Evolutionary conservation across 305 asterid species (phyloP), one percentile per base, ranked within the genome.

Genomic region (Solanum hybrid): DNA sequence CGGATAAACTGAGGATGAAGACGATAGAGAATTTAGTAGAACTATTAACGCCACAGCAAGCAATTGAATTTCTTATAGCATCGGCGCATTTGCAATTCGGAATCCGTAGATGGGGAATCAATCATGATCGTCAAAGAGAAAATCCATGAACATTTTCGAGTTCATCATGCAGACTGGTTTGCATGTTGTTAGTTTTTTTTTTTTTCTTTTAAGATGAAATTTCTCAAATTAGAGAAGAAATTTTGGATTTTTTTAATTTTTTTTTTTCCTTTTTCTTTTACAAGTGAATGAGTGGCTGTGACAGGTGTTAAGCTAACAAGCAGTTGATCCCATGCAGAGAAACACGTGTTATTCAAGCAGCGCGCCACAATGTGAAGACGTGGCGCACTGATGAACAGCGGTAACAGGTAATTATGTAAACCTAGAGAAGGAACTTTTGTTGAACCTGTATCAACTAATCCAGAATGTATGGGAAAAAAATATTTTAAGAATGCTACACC

Each of bases 1-100:
- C 98, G 6, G 98, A 96, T 51, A 89, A 56, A 84, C 92, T 96
- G 88, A 92, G 98, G 89, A 90, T 95, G 92, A 92, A 89, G 91
- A 95, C 98, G 2, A 86, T 94, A 4, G 89, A 87, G 73, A 91
- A 89, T 37, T 60, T 96, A 91, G 96, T 94, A 90, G 95, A 96
- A 81, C 87, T 96, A 86, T 90, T 96, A 72, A 93, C 96, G 51
- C 93, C 96, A 24, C 93, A 89, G 82, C 98, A 95, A 91, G 95
- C 95, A 56, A 97, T 92, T 73, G 95, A 95, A 94, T 95, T 95
- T 92, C 80, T 96, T 87, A 91, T 95, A 19, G 96, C 96, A 1
- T 96, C 95, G 12, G 94, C 95, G 4, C 96, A 95, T 71, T 91
- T 96, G 17, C 96, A 93, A 13, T 91, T 93, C 26, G 99, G 98